phyloP scores from a whole-genome alignment of 345 rosid genomes.

The Linum usitatissimum region DNA sequence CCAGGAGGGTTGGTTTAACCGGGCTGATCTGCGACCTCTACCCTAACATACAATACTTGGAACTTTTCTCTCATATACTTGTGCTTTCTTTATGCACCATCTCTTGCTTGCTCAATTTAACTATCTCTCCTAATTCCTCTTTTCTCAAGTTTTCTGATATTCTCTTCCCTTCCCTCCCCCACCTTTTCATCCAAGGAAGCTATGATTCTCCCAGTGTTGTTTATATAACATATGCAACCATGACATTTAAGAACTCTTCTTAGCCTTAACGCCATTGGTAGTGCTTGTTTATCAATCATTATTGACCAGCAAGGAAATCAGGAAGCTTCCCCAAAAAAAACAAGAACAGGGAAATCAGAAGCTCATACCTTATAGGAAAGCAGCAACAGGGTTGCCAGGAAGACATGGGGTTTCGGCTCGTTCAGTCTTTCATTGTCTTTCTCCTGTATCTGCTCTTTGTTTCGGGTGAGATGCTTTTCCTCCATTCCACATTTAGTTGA shows the following conservation, averaged over 20 bases:
- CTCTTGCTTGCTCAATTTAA: slow-evolving; percentile 75
- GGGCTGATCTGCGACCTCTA: too few relatives aligned
- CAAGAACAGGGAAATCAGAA: too few relatives aligned
- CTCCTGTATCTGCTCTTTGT: slow-evolving; percentile 37
- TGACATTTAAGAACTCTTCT: slow-evolving; percentile 41
- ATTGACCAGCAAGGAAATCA: slow-evolving; percentile 8
- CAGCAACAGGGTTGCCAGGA: slow-evolving; percentile 7
- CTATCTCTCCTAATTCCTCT: slow-evolving; percentile 51
- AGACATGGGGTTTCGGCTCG: slow-evolving; percentile 37
- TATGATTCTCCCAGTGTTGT: slow-evolving; percentile 55
- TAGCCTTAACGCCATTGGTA: slow-evolving; percentile 32
- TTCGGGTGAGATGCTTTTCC: slow-evolving; percentile 49
- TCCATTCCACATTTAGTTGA: background rate
- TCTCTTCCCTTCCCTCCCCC: slow-evolving; percentile 25
- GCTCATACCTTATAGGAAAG: slow-evolving; percentile 5
- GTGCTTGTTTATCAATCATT: slow-evolving; percentile 31
- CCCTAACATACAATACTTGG: slow-evolving; percentile 19
- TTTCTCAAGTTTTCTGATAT: slow-evolving; percentile 96
- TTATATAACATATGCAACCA: slow-evolving; percentile 26
- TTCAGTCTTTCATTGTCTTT: slow-evolving; percentile 30
- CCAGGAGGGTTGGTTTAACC: too few relatives aligned
- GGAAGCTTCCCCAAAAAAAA: slow-evolving; percentile 1
- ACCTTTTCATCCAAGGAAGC: slow-evolving; percentile 60
- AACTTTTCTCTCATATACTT: slow-evolving; percentile 22
- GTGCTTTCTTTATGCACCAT: slow-evolving; percentile 46